Base-by-base conservation (phyloP, 208 protist genomes). In the Trypanosoma mega region DNA sequence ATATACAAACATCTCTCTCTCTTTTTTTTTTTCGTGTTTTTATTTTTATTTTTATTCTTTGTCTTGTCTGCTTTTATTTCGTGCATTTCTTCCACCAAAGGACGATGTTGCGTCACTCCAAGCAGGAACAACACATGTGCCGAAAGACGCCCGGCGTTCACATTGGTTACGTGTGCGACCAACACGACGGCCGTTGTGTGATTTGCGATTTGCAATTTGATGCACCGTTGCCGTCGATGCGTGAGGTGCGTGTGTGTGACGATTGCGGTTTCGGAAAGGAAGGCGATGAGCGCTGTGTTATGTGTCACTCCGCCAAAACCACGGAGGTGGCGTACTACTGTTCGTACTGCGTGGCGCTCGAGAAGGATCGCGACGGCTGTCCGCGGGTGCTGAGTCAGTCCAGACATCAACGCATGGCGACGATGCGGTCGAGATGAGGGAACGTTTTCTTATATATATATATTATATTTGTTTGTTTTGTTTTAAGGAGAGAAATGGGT, bases 271-370 rank as follows among this genome's bases (percentile, higher is more conserved):
- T 92, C 31, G 69, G 80, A 4, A 62, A 68, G 6, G 83, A 91
- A 39, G 85, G 85, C 20, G 80, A 91, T 31, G 77, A 90, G 78
- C 68, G 72, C 39, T 96, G 90, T 69, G 76, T 96, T 45, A 88
- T 94, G 79, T 96, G 90, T 65, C 79, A 82, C 49, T 67, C 69
- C 18, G 64, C 31, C 4, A 60, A 62, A 12, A 72, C 82, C 26
- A 78, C 76, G 2, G 84, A 92, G 39, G 67, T 89, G 20, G 90
- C 90, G n/a, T 96, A 91, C 67, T 96, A 96, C 67, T 96, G 90
- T 58, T 63, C 74, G 0, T 90, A 92, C 56, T 96, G 90, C 44
- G 78, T 85, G 2, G 76, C 78, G 26, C 73, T 94, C n/a, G 90
- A 93, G 57, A 93, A 94, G 67, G 87, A 96, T 66, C 39, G 85